Base-by-base conservation (phyloP, 148 eudicot genomes). In the Rhododendron ferrugineum region DNA sequence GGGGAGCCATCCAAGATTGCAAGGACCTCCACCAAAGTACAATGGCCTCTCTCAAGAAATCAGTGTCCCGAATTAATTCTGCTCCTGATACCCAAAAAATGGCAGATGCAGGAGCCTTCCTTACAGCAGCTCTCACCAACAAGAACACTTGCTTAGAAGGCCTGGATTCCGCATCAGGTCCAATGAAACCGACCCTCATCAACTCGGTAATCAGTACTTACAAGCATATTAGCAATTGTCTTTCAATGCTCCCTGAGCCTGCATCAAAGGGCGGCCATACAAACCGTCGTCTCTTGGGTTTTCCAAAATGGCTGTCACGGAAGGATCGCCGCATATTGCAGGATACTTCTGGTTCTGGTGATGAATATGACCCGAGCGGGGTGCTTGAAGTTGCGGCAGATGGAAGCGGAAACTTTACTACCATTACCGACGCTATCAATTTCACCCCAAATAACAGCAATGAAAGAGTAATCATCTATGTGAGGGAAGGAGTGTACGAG, bases 71-170 rank as follows among this genome's bases (percentile, higher is more conserved):
- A 68, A 60, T 93, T 62, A 85, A 84, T 13, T 28, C 87, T 2
- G 75, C 83, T 60, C 37, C 75, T 3, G 86, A 85, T 68, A 86
- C 58, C 74, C 88, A 64, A 13, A 83, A 86, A 23, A 16, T 92
- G 64, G 85, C 82, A 18, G 96, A 92, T 85, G 93, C 94, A 5
- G 88, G 89, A 73, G 85, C 93, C 4, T 89, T 91, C 79, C 91
- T 97, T 1, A 92, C 92, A 68, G 99, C 96, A 56, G 93, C 98
- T 49, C 89, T 95, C 9, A 94, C 98, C 15, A 97, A 95, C 86
- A 95, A 89, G 88, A 88, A 81, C 83, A 97, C 99, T 2, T 97
- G 99, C 87, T 89, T 95, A 66, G 99, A 97, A 82, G 98, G 99
- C 30, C 85, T 97, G 6, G 88, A 86, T 68, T 89, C 91, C 20